Base-by-base conservation (phyloP, 495 filamentous ascomycete species). In the Evernia prunastri region DNA sequence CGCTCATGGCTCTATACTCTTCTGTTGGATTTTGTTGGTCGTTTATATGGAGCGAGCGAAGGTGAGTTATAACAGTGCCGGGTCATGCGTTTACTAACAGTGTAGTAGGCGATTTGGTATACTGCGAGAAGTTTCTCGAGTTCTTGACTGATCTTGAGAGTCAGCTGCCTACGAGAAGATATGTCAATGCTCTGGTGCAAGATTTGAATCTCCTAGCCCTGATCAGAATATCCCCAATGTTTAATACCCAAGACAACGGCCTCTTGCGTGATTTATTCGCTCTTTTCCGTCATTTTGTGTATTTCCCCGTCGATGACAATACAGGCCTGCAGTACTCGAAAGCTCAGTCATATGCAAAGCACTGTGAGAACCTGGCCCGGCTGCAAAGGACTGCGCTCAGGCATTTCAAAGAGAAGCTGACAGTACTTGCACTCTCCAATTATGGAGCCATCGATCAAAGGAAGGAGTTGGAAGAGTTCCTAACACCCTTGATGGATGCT, bases 71-170 rank as follows among this genome's bases (percentile, higher is more conserved):
- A 20, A 35, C 36, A 23, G 43, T 56, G 29, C n/a, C 11, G 25
- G 29, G 6, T 20, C 20, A 49, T 23, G 13, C 27, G 27, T 39
- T 29, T 17, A 29, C 37, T 63, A 18, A 63, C 53, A 35, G n/a
- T 8, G 25, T 15, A 11, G 59, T 73, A 72, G 89, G 91, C 47
- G 86, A 89, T 63, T 68, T 92, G 33, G 76, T 83, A 10, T 97
- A 97, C 73, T 96, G 92, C 72, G 93, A 97, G 75, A 83, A 92
- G 23, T 94, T 97, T 69, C 71, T 97, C 31, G 94, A 99, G 73
- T 85, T 97, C 31, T 77, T 97, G 65, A 87, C 89, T 5, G 94
- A 99, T 72, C 78, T 99, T 27, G 84, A 92, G 73, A 96, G 93
- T 70, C 94, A 99, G 72, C 79, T 97, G 49, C 94, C 94, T 23